These are phyloP conservation scores for Pseudogymnoascus sp. DNA, from an alignment of 2,329 filamentous ascomycete species.

Conservation along the genomic window DNA sequence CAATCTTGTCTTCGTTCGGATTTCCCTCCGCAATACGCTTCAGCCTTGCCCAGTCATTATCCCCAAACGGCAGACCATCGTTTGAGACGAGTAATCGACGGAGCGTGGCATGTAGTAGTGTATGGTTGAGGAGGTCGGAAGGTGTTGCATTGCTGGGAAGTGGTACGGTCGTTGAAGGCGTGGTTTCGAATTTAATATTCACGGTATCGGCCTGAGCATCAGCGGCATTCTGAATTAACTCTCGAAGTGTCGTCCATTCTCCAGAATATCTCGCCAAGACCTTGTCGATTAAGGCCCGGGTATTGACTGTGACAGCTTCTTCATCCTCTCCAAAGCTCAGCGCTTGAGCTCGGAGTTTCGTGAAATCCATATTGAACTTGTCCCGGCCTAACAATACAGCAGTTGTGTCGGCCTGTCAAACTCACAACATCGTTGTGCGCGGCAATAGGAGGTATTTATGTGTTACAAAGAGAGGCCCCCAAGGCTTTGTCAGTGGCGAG, in stretches of 20 bases:
- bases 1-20: slow-evolving; percentile 97
- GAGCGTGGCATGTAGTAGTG: slow-evolving; percentile 75
- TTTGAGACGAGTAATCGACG: slow-evolving; percentile 86
- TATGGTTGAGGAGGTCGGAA: slow-evolving; percentile 71
- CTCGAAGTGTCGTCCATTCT: slow-evolving; percentile 84
- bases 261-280: slow-evolving; percentile 93
- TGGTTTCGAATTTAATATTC: slow-evolving; percentile 83
- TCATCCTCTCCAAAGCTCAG: slow-evolving; percentile 82
- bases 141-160: slow-evolving; percentile 53
- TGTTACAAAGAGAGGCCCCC: background rate
- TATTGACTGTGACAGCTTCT: slow-evolving; percentile 97
- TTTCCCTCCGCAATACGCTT: slow-evolving; percentile 99
- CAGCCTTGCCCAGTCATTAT: slow-evolving; percentile 85
- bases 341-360: slow-evolving; percentile 75
- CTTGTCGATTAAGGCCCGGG: slow-evolving; percentile 92
- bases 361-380: slow-evolving; percentile 53
- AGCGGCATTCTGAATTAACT: slow-evolving; percentile 96
- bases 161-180: slow-evolving; percentile 72
- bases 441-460: background rate
- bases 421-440: background rate
- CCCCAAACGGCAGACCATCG: slow-evolving; percentile 77
- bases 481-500: background rate
- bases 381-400: background rate
- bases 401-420: background rate
- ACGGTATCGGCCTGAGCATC: slow-evolving; percentile 89